Conservation (phyloP, 768 basidiomycete species). For the Lactarius indigo region DNA sequence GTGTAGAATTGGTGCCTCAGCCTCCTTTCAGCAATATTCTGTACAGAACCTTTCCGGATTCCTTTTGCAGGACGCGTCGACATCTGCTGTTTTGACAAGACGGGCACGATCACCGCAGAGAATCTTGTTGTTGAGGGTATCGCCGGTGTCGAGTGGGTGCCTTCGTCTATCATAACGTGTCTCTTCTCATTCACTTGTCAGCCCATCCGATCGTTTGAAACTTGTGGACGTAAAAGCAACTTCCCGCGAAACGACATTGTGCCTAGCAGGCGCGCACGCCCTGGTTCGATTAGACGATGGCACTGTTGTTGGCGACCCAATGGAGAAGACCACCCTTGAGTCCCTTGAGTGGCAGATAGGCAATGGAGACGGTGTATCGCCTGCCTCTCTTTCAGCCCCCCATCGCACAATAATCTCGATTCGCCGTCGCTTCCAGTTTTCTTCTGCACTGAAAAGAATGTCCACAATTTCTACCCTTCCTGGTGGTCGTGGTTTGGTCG, state of each 20-base stretch:
- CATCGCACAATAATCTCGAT: slow-evolving; percentile 65
- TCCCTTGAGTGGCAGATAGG: slow-evolving; percentile 73
- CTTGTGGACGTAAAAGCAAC: slow-evolving; percentile 79
- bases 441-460: slow-evolving; percentile 97
- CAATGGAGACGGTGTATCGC: slow-evolving; percentile 63
- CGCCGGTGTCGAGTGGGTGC: slow-evolving; percentile 79
- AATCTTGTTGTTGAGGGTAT: slow-evolving; percentile 93
- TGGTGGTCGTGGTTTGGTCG: slow-evolving; percentile 54
- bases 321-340: slow-evolving; percentile 96
- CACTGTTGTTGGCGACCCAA: slow-evolving; percentile 92
- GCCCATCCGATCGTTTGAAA: slow-evolving; percentile 54
- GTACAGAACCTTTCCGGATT: slow-evolving; percentile 98
- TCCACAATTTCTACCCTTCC: slow-evolving; percentile 76
- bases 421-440: slow-evolving; percentile 95
- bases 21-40: slow-evolving; percentile 77
- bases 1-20: neutral
- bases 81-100: slow-evolving; percentile 99
- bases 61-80: slow-evolving; percentile 94
- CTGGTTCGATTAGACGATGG: slow-evolving; percentile 93
- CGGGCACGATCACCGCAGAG: slow-evolving; percentile 96
- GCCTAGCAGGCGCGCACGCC: slow-evolving; percentile 93
- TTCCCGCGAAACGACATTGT: slow-evolving; percentile 72
- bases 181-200: slow-evolving; percentile 31
- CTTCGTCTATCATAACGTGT: slow-evolving; percentile 4
- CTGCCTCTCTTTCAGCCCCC: slow-evolving; percentile 46